Evolutionary conservation across 768 basidiomycete species (phyloP), one percentile per base, ranked within the genome.

Genomic region (Trametes gibbosa): DNA sequence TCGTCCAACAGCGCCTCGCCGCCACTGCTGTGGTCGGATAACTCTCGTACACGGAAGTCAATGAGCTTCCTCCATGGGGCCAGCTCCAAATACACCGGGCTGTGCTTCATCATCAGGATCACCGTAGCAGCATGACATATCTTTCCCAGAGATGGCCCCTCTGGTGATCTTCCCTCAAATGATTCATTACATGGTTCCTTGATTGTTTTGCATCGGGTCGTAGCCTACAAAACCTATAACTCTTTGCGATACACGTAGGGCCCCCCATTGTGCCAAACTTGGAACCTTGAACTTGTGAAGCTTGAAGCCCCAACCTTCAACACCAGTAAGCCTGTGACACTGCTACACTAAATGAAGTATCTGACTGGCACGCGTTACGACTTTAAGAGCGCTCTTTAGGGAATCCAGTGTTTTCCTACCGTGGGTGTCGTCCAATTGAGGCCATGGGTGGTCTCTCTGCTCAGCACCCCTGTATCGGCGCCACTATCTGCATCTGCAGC

Each of bases 71-170:
- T 56, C 55, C 17, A 49, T 14, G 17, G 55, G 47, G 37, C 21
- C 43, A 34, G 17, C 27, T 23, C 47, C 53, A 46, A 13, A 14
- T 39, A 24, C 17, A 13, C 10, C 46, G 46, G 47, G 55, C 55
- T 41, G 40, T 56, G 55, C 25, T 13, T 39, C 37, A 39, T 56
- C 55, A 56, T 56, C 46, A 49, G 25, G n/a, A 56, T 56, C 55
- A 50, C 39, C 46, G 55, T 56, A 56, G 46, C 55, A 49, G 46
- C 39, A 25, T 50, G 47, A 55, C 53, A 45, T 53, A 7, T 55
- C 32, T 35, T 55, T 55, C 53, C 53, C 53, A 55, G 43, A 45
- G 7, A 29, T 42, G 17, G 27, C 24, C 6, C 34, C 41, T 7
- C 14, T 41, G 12, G 19, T 53, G 39, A 53, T 32, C 25, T 24